Evolutionary conservation across 257 asterid species (phyloP).

Genomic region (Dorcoceras hygrometricum): DNA sequence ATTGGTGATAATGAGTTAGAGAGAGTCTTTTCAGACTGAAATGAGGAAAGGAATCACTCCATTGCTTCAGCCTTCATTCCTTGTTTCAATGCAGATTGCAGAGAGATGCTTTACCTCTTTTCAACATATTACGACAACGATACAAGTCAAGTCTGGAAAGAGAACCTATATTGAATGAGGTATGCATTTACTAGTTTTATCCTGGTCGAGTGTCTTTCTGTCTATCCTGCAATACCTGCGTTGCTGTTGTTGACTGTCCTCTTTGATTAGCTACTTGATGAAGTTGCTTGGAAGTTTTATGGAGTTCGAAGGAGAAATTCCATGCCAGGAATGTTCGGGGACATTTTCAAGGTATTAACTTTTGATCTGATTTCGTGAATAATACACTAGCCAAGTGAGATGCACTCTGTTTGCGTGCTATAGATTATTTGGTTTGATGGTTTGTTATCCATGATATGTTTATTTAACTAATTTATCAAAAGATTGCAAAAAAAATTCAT

Average conservation of each 20-base stretch:
- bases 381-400: too few relatives aligned
- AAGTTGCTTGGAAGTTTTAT: constrained; percentile 76
- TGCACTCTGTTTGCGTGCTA: too few relatives aligned
- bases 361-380: constrained; percentile 7
- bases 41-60: constrained; percentile 4
- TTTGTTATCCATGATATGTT: too few relatives aligned
- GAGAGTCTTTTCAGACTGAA: not conserved
- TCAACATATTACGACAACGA: constrained; percentile 74
- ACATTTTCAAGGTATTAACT: constrained; percentile 63
- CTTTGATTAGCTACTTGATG: constrained; percentile 71
- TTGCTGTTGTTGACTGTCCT: constrained; percentile 20
- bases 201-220: not conserved
- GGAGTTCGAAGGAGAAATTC: constrained; percentile 72
- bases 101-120: constrained; percentile 94
- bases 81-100: constrained; percentile 57
- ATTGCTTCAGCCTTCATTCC: constrained; percentile 18
- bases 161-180: constrained; percentile 72
- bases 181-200: constrained; percentile 29
- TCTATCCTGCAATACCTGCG: constrained; percentile 8
- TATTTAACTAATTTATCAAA: too few relatives aligned
- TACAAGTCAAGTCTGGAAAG: constrained; percentile 63
- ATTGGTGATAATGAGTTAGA: not conserved
- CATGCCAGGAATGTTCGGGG: constrained; percentile 96
- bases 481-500: too few relatives aligned
- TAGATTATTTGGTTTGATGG: too few relatives aligned